These are phyloP conservation scores for Rhododendron williamsianum DNA, from an alignment of 148 eudicot species.

Conservation along the genomic window DNA sequence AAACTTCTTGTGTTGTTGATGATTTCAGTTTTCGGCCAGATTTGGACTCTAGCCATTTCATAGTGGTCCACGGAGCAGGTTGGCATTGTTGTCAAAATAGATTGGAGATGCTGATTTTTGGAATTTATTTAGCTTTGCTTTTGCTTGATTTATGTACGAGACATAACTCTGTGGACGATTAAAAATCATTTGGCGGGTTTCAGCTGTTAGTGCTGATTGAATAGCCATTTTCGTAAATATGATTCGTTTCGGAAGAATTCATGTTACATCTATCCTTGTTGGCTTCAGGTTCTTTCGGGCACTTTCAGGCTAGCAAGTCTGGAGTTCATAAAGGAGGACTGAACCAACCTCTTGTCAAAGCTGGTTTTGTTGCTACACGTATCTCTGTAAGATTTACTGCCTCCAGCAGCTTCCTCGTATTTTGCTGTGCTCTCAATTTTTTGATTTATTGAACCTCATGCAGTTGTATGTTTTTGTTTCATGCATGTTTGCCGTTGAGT, in stretches of 20 bases:
- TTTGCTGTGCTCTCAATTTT: neutral
- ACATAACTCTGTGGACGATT: neutral
- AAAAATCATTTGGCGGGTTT: neutral
- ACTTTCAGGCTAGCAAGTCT: slow-evolving; percentile 98
- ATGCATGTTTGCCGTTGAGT: neutral
- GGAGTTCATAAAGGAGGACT: slow-evolving; percentile 92
- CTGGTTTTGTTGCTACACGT: slow-evolving; percentile 98
- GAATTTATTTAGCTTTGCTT: neutral
- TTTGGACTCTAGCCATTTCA: slow-evolving; percentile 40
- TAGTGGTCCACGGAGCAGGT: slow-evolving; percentile 99
- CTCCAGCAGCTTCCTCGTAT: neutral
- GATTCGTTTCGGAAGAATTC: neutral
- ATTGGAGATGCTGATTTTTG: neutral
- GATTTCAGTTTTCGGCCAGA: slow-evolving; percentile 27
- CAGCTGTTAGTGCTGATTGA: slow-evolving; percentile 1
- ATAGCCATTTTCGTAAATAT: neutral
- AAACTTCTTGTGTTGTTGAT: slow-evolving; percentile 34
- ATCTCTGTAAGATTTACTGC: slow-evolving; percentile 62
- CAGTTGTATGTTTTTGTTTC: neutral
- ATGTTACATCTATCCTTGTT: neutral
- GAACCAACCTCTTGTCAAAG: slow-evolving; percentile 65
- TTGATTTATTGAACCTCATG: neutral
- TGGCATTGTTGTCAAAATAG: neutral
- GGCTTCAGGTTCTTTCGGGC: slow-evolving; percentile 88
- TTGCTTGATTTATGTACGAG: neutral